Evolutionary conservation across 495 filamentous ascomycete genomes (phyloP).

Genomic region (Zalerion maritima): DNA sequence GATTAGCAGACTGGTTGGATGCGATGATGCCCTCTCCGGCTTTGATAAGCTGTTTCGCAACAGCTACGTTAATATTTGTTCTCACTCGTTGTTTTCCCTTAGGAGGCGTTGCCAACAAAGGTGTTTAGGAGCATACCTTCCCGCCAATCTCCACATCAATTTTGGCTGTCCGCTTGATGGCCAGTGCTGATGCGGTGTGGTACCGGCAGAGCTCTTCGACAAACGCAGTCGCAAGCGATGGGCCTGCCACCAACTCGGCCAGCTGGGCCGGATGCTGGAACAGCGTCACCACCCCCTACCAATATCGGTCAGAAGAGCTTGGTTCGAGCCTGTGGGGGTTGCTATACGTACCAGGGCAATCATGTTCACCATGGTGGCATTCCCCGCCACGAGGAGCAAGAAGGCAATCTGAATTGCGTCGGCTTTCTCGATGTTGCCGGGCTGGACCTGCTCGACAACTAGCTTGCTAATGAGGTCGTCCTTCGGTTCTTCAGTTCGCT

Average conservation of each 20-base stretch:
- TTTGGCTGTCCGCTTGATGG: constrained; percentile 27
- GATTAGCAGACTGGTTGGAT: constrained; percentile 30
- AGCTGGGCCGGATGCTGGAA: constrained; percentile 23
- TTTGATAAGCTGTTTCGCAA: constrained; percentile 14
- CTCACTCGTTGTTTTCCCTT: background rate
- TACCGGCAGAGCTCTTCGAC: constrained; percentile 33
- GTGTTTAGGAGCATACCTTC: constrained; percentile 6
- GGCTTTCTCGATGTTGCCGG: constrained; percentile 20
- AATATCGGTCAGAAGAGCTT: background rate
- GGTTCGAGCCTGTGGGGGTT: background rate
- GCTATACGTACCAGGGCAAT: constrained; percentile 20
- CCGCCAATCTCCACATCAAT: constrained; percentile 28
- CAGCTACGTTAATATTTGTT: background rate
- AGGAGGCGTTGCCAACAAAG: background rate
- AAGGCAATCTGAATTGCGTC: constrained; percentile 30
- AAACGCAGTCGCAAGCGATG: constrained; percentile 15
- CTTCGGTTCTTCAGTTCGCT: constrained; percentile 19
- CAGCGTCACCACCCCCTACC: constrained; percentile 22
- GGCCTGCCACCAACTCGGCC: constrained; percentile 21
- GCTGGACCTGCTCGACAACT: constrained; percentile 21
- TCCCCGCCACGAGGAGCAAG: constrained; percentile 30
- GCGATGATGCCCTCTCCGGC: constrained; percentile 30
- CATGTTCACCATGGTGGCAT: constrained; percentile 36
- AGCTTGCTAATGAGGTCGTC: constrained; percentile 30
- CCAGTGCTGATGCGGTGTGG: constrained; percentile 29